Evolutionary conservation across 192 early-diverging fungal species (phyloP), one percentile per base, ranked within the genome.

Genomic region (Funneliformis mosseae): DNA sequence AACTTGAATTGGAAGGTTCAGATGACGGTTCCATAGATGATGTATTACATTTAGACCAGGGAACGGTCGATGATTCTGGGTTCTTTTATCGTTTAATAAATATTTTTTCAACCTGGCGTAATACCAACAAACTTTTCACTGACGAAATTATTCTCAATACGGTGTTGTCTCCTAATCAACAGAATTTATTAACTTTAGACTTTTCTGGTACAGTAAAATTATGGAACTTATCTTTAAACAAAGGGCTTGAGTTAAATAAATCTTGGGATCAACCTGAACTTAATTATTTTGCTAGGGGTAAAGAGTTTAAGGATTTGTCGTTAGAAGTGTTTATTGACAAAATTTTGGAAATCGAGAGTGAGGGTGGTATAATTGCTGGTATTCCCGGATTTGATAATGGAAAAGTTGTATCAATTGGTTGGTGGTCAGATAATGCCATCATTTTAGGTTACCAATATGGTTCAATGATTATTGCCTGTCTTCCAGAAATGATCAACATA

Each of bases 371-470:
- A 2, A 10, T 79, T 0, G 46, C 63, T 28, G 64, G 82, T 41
- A 83, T 85, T 42, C 77, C 60, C 38, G 81, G 86, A 2, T 78
- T 90, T 1, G 85, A 81, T 64, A 89, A 85, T 43, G 84, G 87
- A 21, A 77, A 81, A 8, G 78, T 82, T 68, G 78, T 91, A 16
- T 85, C 87, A 3, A 85, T 87, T 60, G 82, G 84, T 12, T 92
- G 86, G 84, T 92, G 90, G 91, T 80, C 91, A 38, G 80, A 85
- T 59, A 78, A 85, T 63, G 84, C 86, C 11, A 76, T 91, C 48
- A 74, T 85, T 3, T 60, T 92, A 18, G 79, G 86, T 6, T 92
- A 88, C 62, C 81, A 80, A 48, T 82, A 89, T 66, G 91, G 91
- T 23, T 81, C 83, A 14, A 79, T 91, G 60, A 84, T 85, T 38